Percentiles rank a stretch among this genome's conserved stretches.
phyloP scores from a whole-genome alignment of 148 eudicot genomes.

The Pouteria glomerata region DNA sequence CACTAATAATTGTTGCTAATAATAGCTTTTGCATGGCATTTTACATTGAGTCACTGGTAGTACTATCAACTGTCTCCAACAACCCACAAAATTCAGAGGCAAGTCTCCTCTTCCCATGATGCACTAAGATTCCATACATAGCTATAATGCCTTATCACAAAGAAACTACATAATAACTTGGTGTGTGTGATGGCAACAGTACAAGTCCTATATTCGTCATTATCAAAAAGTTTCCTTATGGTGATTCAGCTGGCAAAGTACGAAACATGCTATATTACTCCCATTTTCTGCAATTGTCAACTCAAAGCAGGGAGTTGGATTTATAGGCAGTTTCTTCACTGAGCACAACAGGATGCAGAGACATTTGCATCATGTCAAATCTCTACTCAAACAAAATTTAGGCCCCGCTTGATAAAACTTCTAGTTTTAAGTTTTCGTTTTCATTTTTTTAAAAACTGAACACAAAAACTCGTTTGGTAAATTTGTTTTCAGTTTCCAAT shows the following conservation, averaged over 20 bases:
- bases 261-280: neutral
- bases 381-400: too few relatives aligned
- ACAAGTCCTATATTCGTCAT: neutral
- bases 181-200: neutral
- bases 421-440: too few relatives aligned
- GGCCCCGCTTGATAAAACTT: too few relatives aligned
- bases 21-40: too few relatives aligned
- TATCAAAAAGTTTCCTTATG: neutral
- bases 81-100: neutral
- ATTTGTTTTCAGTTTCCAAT: too few relatives aligned
- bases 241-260: neutral
- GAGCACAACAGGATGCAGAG: too few relatives aligned
- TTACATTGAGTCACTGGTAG: neutral
- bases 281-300: neutral
- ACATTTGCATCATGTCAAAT: too few relatives aligned
- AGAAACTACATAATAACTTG: neutral
- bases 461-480: too few relatives aligned
- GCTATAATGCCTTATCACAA: neutral
- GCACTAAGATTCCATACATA: neutral
- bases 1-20: neutral
- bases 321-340: too few relatives aligned
- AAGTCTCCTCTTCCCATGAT: neutral
- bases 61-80: neutral
- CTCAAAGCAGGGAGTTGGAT: neutral
- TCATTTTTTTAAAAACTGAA: too few relatives aligned